Conservation (phyloP, 257 asterid genomes). For the Verbascum thapsus region DNA sequence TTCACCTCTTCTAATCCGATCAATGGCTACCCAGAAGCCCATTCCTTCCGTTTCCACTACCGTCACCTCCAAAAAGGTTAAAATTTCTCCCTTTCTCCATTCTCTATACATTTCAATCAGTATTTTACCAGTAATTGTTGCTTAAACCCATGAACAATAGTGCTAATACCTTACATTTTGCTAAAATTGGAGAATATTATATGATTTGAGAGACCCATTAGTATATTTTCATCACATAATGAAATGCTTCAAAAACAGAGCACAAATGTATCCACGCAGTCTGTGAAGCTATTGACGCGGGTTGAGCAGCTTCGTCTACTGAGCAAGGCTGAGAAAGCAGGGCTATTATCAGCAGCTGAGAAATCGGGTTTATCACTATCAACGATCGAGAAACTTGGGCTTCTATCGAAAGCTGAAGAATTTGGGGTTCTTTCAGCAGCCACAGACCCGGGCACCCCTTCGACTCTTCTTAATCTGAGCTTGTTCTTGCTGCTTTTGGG, state of each 20-base stretch:
- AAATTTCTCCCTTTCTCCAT: background rate
- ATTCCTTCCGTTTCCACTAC: slow-evolving; percentile 51
- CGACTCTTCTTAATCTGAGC: slow-evolving; percentile 59
- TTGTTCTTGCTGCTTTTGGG: slow-evolving; percentile 56
- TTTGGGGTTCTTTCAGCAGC: slow-evolving; percentile 89
- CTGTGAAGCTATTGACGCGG: slow-evolving; percentile 73
- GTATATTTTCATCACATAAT: no score
- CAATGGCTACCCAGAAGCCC: slow-evolving; percentile 76
- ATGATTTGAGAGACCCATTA: slow-evolving; percentile 29
- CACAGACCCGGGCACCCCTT: slow-evolving; percentile 70
- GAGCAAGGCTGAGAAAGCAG: slow-evolving; percentile 91
- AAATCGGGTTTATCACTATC: slow-evolving; percentile 75
- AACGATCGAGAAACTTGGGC: slow-evolving; percentile 73
- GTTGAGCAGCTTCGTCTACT: slow-evolving; percentile 88
- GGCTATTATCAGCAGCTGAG: slow-evolving; percentile 88
- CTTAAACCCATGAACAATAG: no score
- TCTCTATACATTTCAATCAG: no score
- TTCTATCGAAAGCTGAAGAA: slow-evolving; percentile 83
- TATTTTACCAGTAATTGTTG: no score
- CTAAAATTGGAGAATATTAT: no score
- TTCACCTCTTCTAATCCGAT: slow-evolving; percentile 55
- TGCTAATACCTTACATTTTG: no score
- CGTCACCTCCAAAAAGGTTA: slow-evolving; percentile 65
- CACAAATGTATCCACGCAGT: slow-evolving; percentile 32
- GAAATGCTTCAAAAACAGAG: slow-evolving; percentile 8